Conservation (phyloP, 2,329 filamentous ascomycete genomes). For the Fusarium continuum region DNA sequence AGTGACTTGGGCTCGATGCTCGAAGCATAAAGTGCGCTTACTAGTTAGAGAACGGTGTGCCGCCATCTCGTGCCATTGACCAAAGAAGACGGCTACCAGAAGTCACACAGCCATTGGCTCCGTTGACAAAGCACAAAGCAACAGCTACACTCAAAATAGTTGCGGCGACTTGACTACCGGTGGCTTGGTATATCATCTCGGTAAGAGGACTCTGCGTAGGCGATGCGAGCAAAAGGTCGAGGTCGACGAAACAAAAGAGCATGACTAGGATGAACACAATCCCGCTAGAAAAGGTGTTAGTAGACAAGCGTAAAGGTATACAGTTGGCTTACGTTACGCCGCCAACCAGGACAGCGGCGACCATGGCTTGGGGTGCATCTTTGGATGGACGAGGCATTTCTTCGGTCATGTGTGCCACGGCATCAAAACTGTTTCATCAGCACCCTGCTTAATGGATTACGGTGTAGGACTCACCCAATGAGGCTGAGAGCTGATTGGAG, state of each 20-base stretch:
- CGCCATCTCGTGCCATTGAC: conserved; percentile 58
- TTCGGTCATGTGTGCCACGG: conserved; percentile 56
- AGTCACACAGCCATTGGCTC: conserved; percentile 55
- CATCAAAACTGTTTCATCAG: conserved; percentile 50
- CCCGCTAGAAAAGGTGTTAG: conserved; percentile 40
- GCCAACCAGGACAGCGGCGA: conserved; percentile 51
- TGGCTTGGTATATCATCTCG: conserved; percentile 56
- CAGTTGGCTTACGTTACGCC: conserved; percentile 50
- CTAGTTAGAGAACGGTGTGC: conserved; percentile 46
- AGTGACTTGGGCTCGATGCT: neutral
- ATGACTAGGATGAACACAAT: conserved; percentile 53
- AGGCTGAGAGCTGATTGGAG: conserved; percentile 51
- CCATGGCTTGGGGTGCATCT: conserved; percentile 54
- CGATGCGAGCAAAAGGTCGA: conserved; percentile 48
- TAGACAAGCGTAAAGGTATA: fast-evolving
- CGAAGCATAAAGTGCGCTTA: neutral
- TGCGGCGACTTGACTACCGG: conserved; percentile 50
- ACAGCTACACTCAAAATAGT: conserved; percentile 54
- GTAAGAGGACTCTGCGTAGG: conserved; percentile 56
- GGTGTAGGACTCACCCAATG: conserved; percentile 35
- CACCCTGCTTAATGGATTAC: fast-evolving
- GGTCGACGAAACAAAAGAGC: conserved; percentile 54
- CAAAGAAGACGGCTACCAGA: conserved; percentile 55
- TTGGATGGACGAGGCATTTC: conserved; percentile 55
- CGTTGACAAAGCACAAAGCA: conserved; percentile 56